Evolutionary conservation across 2,329 filamentous ascomycete species (phyloP), one percentile per base, ranked within the genome.

Genomic region (Piedraia hortae): DNA sequence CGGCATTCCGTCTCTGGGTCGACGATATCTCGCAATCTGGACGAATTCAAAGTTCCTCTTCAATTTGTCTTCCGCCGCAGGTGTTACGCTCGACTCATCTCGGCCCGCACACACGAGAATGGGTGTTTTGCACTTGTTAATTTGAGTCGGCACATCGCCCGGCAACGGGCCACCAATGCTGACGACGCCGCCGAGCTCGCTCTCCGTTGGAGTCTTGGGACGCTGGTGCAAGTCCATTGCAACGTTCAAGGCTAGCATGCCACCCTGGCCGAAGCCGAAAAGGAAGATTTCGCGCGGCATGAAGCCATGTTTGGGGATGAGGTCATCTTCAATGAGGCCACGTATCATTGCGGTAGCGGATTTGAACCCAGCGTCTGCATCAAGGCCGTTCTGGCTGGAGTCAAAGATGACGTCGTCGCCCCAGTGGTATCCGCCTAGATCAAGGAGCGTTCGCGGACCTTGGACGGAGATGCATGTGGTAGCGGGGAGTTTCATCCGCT

Each of bases 1-100:
- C n/a, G 78, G 77, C 80, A 91, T 90, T 1, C 58, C 59, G 43
- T 89, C 75, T 4, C 68, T 72, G 3, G 43, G 45, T 38, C 67
- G 62, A 36, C 56, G 59, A 63, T 73, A 85, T 36, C 60, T 60
- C 25, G 64, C 64, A 30, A 67, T 54, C 41, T 63, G 56, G 11
- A 75, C 63, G 35, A 64, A 54, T 30, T 42, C 33, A 23, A 46
- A 47, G 12, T 38, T 27, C 5, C 51, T 49, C 40, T 63, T 69
- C 16, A 78, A 47, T 26, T 56, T 50, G n/a, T 63, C 56, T 9
- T 69, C 51, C 0, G 62, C 62, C 6, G 62, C 59, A 4, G 62
- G 56, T 6, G 65, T 66, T 1, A 75, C 51, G 13, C 21, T 21
- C 7, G 34, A 59, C 53, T 22, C 49, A 45, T 29, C 45, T 41